Base-by-base conservation (phyloP, 495 filamentous ascomycete species). In the Wilcoxina mikolae region DNA sequence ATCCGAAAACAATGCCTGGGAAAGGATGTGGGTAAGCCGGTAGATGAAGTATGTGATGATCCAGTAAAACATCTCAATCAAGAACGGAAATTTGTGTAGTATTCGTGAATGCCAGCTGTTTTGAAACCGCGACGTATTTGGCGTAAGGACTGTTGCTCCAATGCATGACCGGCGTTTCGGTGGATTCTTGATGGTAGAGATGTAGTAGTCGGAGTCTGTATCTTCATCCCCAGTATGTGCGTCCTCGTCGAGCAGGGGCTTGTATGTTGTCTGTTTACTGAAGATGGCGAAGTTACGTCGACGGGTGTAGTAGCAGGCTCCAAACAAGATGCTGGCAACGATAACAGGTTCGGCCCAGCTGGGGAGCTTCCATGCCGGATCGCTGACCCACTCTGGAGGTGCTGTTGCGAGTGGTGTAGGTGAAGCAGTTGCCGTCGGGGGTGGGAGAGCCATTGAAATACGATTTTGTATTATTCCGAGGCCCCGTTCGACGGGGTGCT, bases 41-140 rank as follows among this genome's bases (percentile, higher is more conserved):
- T 83, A 81, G 67, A 84, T 78, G 58, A 75, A 74, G 62, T 81
- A 83, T 45, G 80, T 83, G 27, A 79, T 67, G 42, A 78, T 79
- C 85, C 85, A 89, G 59, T 90, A 89, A 73, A 82, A 87, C 60
- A 81, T 81, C 67, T 90, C 85, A 22, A 82, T 77, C 25, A 89
- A 65, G 59, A 90, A 90, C 10, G 85, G 85, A 50, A 84, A 76
- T 56, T 77, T 80, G 31, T 74, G 70, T 4, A 90, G 71, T 22
- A 87, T 65, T n/a, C 74, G 70, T 54, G 76, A 79, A 60, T 82
- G 79, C 29, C 74, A 57, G 57, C 79, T 67, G 48, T 73, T 63
- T 17, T 70, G 64, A 62, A 79, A 82, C 28, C 73, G 73, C 0
- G 76, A 75, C 1, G 79, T 74, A 58, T 82, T 79, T 2, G 76